Evolutionary conservation across 306 rosid genomes (phyloP).

Genomic region (Prunus davidiana): DNA sequence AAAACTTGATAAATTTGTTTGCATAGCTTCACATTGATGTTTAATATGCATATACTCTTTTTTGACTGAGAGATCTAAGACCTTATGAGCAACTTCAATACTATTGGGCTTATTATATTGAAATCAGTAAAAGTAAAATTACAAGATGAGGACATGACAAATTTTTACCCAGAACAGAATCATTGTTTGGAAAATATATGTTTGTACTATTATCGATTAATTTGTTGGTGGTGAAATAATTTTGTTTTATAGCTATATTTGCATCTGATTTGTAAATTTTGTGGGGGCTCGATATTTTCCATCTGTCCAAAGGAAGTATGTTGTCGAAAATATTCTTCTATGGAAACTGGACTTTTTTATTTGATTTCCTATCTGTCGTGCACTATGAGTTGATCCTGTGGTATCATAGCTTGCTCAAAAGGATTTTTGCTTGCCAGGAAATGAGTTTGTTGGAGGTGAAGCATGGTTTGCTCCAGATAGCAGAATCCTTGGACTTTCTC

Average conservation of each 20-base stretch:
- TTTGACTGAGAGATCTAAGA: not conserved
- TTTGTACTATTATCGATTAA: not conserved
- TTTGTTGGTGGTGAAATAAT: not conserved
- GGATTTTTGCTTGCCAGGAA: conserved; percentile 45
- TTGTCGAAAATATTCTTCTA: not conserved
- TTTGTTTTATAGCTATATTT: not conserved
- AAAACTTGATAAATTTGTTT: not conserved
- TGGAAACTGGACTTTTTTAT: not conserved
- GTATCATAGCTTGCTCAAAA: conserved; percentile 5
- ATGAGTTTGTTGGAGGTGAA: conserved; percentile 94
- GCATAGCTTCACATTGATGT: not conserved
- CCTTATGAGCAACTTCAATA: not conserved
- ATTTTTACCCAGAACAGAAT: not conserved
- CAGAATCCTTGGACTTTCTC: conserved; percentile 89
- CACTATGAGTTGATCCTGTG: conserved; percentile 1
- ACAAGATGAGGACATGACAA: not conserved
- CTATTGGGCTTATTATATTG: not conserved
- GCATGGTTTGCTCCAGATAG: conserved; percentile 94
- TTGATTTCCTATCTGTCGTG: not conserved
- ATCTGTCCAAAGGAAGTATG: not conserved
- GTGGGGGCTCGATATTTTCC: not conserved
- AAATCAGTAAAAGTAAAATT: not conserved
- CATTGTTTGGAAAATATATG: no score
- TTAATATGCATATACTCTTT: not conserved
- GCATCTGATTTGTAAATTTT: not conserved